Evolutionary conservation across 1,139 yeast species (phyloP).

Genomic region (Yamadazyma friedrichii): DNA sequence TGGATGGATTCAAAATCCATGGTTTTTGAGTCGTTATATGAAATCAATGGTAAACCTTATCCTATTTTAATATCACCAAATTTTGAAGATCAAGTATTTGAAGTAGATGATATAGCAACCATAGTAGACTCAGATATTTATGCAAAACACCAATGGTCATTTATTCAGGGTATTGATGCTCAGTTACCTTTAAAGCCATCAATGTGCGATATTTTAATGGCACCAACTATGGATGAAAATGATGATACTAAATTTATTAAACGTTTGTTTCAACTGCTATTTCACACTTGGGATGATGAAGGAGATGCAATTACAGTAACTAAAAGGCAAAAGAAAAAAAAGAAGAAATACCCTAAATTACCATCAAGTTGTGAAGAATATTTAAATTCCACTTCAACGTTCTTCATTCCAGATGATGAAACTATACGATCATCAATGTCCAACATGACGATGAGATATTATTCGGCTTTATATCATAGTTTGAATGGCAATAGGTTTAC

Average conservation of each 20-base stretch:
- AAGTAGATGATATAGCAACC: constrained; percentile 49
- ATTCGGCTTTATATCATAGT: constrained; percentile 27
- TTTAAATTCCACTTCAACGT: constrained; percentile 25
- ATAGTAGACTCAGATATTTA: constrained; percentile 62
- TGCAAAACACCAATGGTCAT: constrained; percentile 70
- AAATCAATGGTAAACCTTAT: constrained; percentile 20
- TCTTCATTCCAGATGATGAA: constrained; percentile 37
- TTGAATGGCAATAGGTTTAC: constrained; percentile 18
- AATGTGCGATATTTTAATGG: constrained; percentile 39
- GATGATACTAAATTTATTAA: constrained; percentile 21
- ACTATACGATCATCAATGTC: constrained; percentile 26
- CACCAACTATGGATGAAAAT: constrained; percentile 6
- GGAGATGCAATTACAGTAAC: not conserved
- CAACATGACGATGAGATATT: constrained; percentile 28
- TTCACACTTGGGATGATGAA: constrained; percentile 14
- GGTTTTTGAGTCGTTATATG: constrained; percentile 32
- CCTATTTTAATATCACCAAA: constrained; percentile 31
- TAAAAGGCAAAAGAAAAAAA: constrained; percentile 6
- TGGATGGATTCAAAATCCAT: constrained; percentile 25
- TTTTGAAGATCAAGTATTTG: constrained; percentile 27
- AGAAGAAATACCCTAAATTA: constrained; percentile 15
- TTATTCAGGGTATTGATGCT: constrained; percentile 68
- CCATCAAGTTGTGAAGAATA: constrained; percentile 31
- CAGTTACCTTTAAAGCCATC: constrained; percentile 45
- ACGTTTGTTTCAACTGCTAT: constrained; percentile 32